These are phyloP conservation scores for Boletus barrowsii DNA, from an alignment of 768 basidiomycete genomes.

Conservation along the genomic window DNA sequence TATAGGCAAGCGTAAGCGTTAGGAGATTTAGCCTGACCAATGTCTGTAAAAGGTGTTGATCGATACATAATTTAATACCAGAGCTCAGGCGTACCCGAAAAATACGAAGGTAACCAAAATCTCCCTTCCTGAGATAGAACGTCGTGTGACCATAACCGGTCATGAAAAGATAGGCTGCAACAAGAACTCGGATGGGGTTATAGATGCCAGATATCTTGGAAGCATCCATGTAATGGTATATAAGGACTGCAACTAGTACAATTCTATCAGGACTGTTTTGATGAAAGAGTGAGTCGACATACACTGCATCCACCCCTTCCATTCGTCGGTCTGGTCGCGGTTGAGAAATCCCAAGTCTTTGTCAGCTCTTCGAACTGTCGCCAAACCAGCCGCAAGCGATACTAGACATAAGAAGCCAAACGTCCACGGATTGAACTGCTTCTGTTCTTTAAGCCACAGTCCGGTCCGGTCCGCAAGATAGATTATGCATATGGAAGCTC, in stretches of 20 bases:
- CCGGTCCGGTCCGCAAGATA: slow-evolving; percentile 83
- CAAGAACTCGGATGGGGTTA: slow-evolving; percentile 84
- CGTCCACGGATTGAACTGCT: slow-evolving; percentile 68
- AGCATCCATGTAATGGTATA: slow-evolving; percentile 90
- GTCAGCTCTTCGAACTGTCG: slow-evolving; percentile 65
- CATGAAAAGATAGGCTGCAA: slow-evolving; percentile 91
- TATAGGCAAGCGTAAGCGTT: slow-evolving; percentile 78
- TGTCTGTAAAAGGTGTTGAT: slow-evolving; percentile 40
- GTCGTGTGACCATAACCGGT: slow-evolving; percentile 89
- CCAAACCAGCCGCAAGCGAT: slow-evolving; percentile 55
- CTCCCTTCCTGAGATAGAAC: slow-evolving; percentile 86
- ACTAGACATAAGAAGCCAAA: slow-evolving; percentile 61
- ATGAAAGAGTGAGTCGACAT: slow-evolving; percentile 25
- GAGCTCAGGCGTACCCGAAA: slow-evolving; percentile 50
- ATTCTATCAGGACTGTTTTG: slow-evolving; percentile 1
- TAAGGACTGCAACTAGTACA: slow-evolving; percentile 72
- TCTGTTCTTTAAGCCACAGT: slow-evolving; percentile 88
- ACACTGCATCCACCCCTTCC: slow-evolving; percentile 99
- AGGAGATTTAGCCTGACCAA: slow-evolving; percentile 82
- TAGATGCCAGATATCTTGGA: slow-evolving; percentile 91
- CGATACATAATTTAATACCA: not conserved
- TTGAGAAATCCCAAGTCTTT: slow-evolving; percentile 88
- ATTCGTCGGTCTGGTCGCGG: slow-evolving; percentile 92
- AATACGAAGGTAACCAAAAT: slow-evolving; percentile 77
- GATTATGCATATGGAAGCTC: slow-evolving; percentile 62